phyloP scores from a whole-genome alignment of 2,329 filamentous ascomycete genomes.

The Ophiostoma sp. region DNA sequence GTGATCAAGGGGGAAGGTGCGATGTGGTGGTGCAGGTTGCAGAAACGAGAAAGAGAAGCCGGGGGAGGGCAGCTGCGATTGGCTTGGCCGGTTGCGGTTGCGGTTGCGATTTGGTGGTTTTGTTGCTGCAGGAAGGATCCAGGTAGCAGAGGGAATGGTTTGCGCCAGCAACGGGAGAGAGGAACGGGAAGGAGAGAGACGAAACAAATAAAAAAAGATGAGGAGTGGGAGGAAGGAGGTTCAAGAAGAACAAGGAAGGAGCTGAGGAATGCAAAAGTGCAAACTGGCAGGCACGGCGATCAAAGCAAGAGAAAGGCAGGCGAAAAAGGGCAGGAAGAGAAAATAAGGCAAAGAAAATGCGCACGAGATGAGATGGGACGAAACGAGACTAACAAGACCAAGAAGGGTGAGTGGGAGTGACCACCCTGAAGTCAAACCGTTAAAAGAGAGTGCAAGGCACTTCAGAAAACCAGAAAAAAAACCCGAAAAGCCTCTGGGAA shows the following conservation, averaged over 20 bases:
- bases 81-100: conserved; percentile 15
- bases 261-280: neutral
- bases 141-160: neutral
- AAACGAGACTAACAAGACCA: conserved; percentile 19
- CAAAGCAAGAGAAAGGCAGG: conserved; percentile 8
- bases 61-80: neutral
- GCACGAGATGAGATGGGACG: conserved; percentile 17
- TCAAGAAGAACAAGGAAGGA: conserved; percentile 5
- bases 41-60: neutral
- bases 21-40: conserved; percentile 3
- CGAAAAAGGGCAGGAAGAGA: conserved; percentile 25
- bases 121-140: conserved; percentile 4
- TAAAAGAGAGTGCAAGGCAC: neutral
- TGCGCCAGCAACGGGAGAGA: neutral
- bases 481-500: neutral
- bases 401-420: neutral
- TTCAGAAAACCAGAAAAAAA: neutral
- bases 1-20: conserved; percentile 1
- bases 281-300: neutral
- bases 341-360: conserved; percentile 22
- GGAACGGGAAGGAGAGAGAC: neutral
- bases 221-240: conserved; percentile 1
- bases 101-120: neutral
- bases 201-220: neutral
- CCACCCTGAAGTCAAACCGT: conserved; percentile 4